These are phyloP conservation scores for Apocynum venetum DNA, from an alignment of 257 asterid genomes.

Conservation along the genomic window DNA sequence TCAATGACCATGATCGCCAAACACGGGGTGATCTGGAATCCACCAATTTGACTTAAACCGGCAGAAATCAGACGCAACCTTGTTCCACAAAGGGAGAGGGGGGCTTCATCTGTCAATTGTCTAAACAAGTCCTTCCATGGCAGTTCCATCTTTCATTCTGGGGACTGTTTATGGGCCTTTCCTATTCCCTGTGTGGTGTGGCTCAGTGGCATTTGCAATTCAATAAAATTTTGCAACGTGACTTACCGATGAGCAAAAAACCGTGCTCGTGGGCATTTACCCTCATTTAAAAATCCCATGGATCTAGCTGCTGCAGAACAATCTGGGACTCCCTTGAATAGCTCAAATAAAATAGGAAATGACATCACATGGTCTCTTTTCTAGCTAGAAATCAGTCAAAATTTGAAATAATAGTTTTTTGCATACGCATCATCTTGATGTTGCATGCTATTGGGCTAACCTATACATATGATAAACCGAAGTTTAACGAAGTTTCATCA, in stretches of 20 bases:
- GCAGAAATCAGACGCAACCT: not conserved
- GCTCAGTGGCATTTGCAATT: too few species aligned
- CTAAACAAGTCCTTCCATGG: not conserved
- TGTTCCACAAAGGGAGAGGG: not conserved
- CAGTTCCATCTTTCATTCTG: not conserved
- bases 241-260: too few species aligned
- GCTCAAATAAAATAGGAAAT: not conserved
- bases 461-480: not conserved
- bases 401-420: not conserved
- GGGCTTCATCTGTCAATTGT: too few species aligned
- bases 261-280: not conserved
- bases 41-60: constrained; percentile 1
- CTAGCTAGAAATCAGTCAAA: not conserved
- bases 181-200: too few species aligned
- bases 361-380: not conserved
- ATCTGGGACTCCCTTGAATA: too few species aligned
- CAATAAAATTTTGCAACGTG: too few species aligned
- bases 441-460: not conserved
- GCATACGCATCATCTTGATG: not conserved
- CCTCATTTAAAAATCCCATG: not conserved
- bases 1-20: not conserved
- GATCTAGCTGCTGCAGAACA: not conserved
- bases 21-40: constrained; percentile 1
- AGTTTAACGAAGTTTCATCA: not conserved
- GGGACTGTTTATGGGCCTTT: not conserved